Percentiles rank a stretch among this genome's conserved stretches.
Conservation (phyloP, 1,284 basidiomycete species). For the Ustilago trichophora region DNA sequence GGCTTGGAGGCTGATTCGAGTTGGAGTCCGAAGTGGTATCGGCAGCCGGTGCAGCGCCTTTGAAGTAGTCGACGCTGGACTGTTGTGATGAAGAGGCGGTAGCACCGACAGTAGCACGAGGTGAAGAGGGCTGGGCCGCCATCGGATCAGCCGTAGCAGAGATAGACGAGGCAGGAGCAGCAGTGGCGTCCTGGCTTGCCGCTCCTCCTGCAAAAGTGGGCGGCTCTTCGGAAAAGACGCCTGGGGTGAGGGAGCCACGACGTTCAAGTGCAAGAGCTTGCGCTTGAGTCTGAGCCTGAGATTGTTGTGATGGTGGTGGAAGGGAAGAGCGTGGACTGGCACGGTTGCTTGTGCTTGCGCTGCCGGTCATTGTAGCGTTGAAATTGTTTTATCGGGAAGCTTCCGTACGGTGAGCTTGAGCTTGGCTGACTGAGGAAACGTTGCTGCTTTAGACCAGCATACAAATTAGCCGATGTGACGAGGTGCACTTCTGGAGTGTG, state of each 20-base stretch:
- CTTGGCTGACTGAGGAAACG: too few relatives aligned
- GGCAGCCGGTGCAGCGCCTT: constrained; percentile 12
- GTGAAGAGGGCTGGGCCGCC: too few relatives aligned
- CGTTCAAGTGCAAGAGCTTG: constrained; percentile 27
- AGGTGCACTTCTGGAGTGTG: too few relatives aligned
- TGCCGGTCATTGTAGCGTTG: constrained; percentile 1
- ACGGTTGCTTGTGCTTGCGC: constrained; percentile 2
- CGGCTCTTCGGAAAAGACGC: constrained; percentile 50
- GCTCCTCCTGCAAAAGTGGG: constrained; percentile 11
- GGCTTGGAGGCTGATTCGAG: background rate
- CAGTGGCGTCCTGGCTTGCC: background rate
- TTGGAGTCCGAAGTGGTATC: constrained; percentile 1
- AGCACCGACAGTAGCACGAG: too few relatives aligned
- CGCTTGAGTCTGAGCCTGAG: too few relatives aligned
- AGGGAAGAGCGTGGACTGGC: constrained; percentile 2
- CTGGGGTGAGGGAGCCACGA: constrained; percentile 36
- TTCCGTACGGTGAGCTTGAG: too few relatives aligned
- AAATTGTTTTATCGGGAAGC: too few relatives aligned
- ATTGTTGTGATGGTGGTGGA: constrained; percentile 1
- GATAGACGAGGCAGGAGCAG: background rate
- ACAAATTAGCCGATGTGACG: too few relatives aligned
- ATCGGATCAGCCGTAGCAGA: constrained; percentile 3
- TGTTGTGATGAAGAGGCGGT: constrained; percentile 11
- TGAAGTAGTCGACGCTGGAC: constrained; percentile 30
- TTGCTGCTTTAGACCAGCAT: too few relatives aligned